Conservation (phyloP, 441 rosid species). For the Gossypium gossypioides region DNA sequence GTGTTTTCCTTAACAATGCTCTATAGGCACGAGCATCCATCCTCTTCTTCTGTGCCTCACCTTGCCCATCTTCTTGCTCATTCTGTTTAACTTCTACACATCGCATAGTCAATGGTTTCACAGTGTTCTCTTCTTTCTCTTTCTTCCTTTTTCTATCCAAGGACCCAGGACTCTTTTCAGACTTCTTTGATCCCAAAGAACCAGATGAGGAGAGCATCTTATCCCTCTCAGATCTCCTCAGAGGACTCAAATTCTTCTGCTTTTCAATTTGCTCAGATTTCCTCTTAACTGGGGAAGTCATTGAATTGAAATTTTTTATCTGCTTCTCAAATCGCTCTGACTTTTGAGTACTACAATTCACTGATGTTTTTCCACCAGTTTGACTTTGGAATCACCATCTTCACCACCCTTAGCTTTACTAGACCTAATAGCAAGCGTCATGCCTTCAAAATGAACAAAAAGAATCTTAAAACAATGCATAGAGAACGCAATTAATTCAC, state of each 20-base stretch:
- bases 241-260: slow-evolving; percentile 28
- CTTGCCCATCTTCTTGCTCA: neutral
- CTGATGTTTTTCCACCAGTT: slow-evolving; percentile 26
- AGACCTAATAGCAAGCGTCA: slow-evolving; percentile 31
- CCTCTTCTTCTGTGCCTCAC: slow-evolving; percentile 13
- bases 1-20: neutral
- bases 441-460: slow-evolving; percentile 6
- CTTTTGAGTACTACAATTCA: slow-evolving; percentile 31
- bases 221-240: slow-evolving; percentile 52
- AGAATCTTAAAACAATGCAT: neutral
- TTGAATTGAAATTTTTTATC: slow-evolving; percentile 10
- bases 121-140: slow-evolving; percentile 28
- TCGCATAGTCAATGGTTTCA: slow-evolving; percentile 27
- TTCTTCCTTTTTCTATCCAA: slow-evolving; percentile 22
- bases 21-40: slow-evolving; percentile 12
- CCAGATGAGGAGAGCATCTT: slow-evolving; percentile 29
- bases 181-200: slow-evolving; percentile 33
- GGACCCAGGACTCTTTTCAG: slow-evolving; percentile 24
- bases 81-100: slow-evolving; percentile 23
- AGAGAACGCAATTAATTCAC: neutral
- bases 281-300: slow-evolving; percentile 29
- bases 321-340: slow-evolving; percentile 45
- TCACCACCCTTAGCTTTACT: slow-evolving; percentile 30
- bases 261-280: slow-evolving; percentile 34
- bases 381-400: slow-evolving; percentile 23